Percentiles rank a stretch among this genome's conserved stretches.
phyloP scores from a whole-genome alignment of 345 rosid genomes.

The Hevea brasiliensis region DNA sequence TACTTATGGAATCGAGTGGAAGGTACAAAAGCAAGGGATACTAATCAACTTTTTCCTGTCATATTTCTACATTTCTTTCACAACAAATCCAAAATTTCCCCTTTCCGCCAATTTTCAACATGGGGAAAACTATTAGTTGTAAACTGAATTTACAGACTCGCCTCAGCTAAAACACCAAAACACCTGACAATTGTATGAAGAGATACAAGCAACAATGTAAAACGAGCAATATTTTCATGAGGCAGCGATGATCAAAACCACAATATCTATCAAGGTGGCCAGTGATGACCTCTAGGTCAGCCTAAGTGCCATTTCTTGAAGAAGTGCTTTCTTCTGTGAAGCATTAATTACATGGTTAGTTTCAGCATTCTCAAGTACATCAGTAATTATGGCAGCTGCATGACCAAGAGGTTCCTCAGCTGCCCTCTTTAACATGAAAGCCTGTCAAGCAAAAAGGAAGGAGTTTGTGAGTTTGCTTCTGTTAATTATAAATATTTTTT shows the following conservation, averaged over 20 bases:
- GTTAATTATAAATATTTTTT: background rate
- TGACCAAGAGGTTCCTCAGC: conserved; percentile 95
- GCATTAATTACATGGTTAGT: conserved; percentile 77
- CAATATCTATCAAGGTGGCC: background rate
- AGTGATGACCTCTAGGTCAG: conserved; percentile 41
- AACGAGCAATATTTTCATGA: background rate
- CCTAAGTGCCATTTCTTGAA: conserved; percentile 95
- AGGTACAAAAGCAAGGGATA: background rate
- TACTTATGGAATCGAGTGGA: background rate
- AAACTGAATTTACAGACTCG: conserved; percentile 15
- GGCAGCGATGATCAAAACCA: conserved; percentile 11
- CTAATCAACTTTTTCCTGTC: background rate
- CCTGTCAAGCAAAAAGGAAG: conserved; percentile 44
- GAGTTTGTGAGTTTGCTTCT: too few species aligned
- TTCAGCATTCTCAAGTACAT: conserved; percentile 92
- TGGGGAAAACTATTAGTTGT: conserved; percentile 8
- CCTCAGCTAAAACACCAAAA: conserved; percentile 6
- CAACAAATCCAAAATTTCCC: conserved; percentile 3
- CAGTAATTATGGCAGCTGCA: conserved; percentile 89
- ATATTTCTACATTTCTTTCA: conserved; percentile 12
- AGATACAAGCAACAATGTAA: background rate
- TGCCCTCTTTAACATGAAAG: conserved; percentile 87
- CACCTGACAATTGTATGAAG: background rate
- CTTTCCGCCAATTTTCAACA: background rate
- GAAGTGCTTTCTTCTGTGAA: conserved; percentile 84